A percentile compares a stretch with the other conserved stretches of the same genome.
These are phyloP conservation scores for Cucumis cinereus DNA, from an alignment of 306 rosid genomes.

Conservation along the genomic window DNA sequence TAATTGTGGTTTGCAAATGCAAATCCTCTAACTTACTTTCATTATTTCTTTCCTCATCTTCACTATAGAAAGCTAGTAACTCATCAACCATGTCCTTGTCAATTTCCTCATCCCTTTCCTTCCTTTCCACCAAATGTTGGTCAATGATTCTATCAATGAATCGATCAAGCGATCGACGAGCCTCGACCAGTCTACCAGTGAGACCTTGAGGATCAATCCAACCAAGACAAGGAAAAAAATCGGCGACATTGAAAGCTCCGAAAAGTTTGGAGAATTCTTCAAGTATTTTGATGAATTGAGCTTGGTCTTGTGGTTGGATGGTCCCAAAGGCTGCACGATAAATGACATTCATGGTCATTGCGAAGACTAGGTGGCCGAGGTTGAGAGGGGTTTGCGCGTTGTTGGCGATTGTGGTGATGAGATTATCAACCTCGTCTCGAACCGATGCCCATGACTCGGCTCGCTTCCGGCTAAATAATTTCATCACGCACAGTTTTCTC, in stretches of 20 bases:
- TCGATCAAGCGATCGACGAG: slow-evolving; percentile 40
- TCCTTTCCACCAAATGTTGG: slow-evolving; percentile 39
- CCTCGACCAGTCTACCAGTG: slow-evolving; percentile 31
- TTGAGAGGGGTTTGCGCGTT: slow-evolving; percentile 29
- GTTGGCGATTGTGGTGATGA: slow-evolving; percentile 10
- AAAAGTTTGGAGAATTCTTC: slow-evolving; percentile 75
- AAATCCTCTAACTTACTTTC: slow-evolving; percentile 31
- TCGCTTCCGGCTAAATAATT: slow-evolving; percentile 69
- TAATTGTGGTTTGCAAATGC: slow-evolving; percentile 23
- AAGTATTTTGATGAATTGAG: slow-evolving; percentile 52
- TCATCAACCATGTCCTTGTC: slow-evolving; percentile 87
- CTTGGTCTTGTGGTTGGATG: slow-evolving; percentile 41
- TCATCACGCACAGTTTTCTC: slow-evolving; percentile 77
- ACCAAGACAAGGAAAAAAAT: slow-evolving; percentile 48
- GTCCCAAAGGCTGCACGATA: slow-evolving; percentile 79
- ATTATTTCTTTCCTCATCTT: slow-evolving; percentile 8
- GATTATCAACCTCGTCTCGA: slow-evolving; percentile 51
- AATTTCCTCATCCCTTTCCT: slow-evolving; percentile 13
- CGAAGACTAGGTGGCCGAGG: slow-evolving; percentile 53
- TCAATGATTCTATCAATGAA: slow-evolving; percentile 61
- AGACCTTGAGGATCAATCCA: slow-evolving; percentile 61
- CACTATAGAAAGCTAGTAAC: slow-evolving; percentile 56
- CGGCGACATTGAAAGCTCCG: slow-evolving; percentile 72
- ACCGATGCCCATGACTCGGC: slow-evolving; percentile 82
- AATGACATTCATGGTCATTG: slow-evolving; percentile 44